Conservation (phyloP, 2,329 filamentous ascomycete species). For the Mollisiaceae sp. region DNA sequence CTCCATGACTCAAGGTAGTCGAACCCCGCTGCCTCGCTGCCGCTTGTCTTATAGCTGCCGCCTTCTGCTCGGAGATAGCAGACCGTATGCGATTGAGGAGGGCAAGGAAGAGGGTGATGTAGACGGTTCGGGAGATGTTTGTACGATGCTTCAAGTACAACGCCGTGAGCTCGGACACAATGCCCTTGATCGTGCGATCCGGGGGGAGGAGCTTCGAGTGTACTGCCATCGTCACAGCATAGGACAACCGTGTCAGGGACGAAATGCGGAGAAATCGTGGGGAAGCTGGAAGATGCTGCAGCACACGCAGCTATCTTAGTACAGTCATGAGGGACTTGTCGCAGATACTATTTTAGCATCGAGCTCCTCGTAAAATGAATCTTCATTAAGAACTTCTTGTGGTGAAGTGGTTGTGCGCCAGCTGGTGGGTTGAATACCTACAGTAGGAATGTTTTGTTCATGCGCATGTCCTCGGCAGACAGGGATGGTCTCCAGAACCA, state of each 20-base stretch:
- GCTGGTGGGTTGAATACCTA: background rate
- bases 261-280: conserved; percentile 29
- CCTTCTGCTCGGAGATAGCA: conserved; percentile 92
- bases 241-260: background rate
- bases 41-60: conserved; percentile 72
- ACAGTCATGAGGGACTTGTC: background rate
- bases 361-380: background rate
- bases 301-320: background rate
- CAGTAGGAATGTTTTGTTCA: conserved; percentile 2
- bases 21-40: conserved; percentile 59
- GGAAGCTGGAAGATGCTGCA: conserved; percentile 27
- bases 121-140: conserved; percentile 81
- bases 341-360: background rate
- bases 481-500: background rate
- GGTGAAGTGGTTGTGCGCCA: background rate
- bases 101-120: conserved; percentile 80
- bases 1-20: conserved; percentile 48
- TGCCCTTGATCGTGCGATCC: conserved; percentile 67
- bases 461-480: background rate
- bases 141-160: conserved; percentile 82
- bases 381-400: background rate
- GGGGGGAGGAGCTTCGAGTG: conserved; percentile 68
- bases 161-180: conserved; percentile 69
- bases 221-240: conserved; percentile 63
- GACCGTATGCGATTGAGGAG: conserved; percentile 87